Percentiles rank a stretch among this genome's conserved stretches.
phyloP scores from a whole-genome alignment of 2,329 filamentous ascomycete species.

The Seiridium cupressi region DNA sequence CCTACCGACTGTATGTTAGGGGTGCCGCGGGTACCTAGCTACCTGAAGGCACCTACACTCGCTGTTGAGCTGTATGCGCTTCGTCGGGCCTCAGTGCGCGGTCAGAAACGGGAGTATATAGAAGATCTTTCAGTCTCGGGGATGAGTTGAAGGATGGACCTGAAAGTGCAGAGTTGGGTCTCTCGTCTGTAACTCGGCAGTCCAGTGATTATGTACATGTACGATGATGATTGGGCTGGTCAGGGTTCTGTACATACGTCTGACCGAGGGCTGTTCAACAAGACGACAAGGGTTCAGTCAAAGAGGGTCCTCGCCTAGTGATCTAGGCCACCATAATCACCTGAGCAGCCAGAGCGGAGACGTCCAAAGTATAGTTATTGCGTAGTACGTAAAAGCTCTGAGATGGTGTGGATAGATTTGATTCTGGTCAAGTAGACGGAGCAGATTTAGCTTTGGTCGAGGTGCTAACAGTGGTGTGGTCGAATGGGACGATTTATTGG shows the following conservation, averaged over 20 bases:
- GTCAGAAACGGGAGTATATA: too few relatives aligned
- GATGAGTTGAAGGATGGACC: too few relatives aligned
- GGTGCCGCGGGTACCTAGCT: background rate
- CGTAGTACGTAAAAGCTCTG: conserved; percentile 5
- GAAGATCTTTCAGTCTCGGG: too few relatives aligned
- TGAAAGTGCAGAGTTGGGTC: too few relatives aligned
- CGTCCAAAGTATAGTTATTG: background rate
- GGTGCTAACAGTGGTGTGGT: background rate
- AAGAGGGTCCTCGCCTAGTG: background rate
- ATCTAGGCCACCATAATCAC: background rate
- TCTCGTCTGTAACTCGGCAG: too few relatives aligned
- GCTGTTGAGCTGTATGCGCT: too few relatives aligned
- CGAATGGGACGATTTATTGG: background rate
- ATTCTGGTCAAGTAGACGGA: background rate
- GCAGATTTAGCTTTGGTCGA: conserved; percentile 1
- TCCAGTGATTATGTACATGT: too few relatives aligned
- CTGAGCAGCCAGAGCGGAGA: background rate
- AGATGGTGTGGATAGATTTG: background rate
- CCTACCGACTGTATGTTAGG: background rate
- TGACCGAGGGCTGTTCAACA: background rate
- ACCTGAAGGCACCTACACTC: background rate
- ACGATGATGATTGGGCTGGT: background rate
- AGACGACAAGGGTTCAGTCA: background rate
- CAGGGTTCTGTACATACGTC: background rate
- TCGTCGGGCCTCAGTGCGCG: too few relatives aligned